A percentile compares a stretch with the other conserved stretches of the same genome.
Conservation (phyloP, 805 yeast species). For the Geotrichum ghanense region DNA sequence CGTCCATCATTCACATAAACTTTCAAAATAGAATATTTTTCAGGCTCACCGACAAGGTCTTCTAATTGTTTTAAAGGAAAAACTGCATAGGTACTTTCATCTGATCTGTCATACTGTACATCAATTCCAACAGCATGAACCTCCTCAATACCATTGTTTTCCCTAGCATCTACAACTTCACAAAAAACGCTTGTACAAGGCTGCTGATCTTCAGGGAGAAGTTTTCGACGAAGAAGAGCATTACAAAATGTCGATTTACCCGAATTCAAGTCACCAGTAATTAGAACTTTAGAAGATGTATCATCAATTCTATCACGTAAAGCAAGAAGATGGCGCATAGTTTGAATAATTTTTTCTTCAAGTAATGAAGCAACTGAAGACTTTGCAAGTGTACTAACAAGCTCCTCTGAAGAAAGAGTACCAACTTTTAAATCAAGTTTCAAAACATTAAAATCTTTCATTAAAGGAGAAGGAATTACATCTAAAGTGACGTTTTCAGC, state of each 20-base stretch:
- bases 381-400: conserved; percentile 51
- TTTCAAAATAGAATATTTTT: conserved; percentile 59
- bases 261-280: conserved; percentile 93
- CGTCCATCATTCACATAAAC: conserved; percentile 74
- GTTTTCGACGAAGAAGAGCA: conserved; percentile 62
- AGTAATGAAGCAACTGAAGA: conserved; percentile 57
- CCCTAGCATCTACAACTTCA: conserved; percentile 78
- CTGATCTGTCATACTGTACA: conserved; percentile 35
- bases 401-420: conserved; percentile 27
- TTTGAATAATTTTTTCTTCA: conserved; percentile 54
- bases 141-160: conserved; percentile 68
- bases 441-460: conserved; percentile 42
- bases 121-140: conserved; percentile 74
- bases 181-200: conserved; percentile 96
- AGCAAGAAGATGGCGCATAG: conserved; percentile 54
- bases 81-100: conserved; percentile 55
- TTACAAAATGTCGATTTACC: conserved; percentile 96
- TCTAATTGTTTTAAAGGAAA: conserved; percentile 46
- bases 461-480: conserved; percentile 10
- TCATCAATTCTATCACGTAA: conserved; percentile 80
- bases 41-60: conserved; percentile 62
- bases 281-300: conserved; percentile 83
- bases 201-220: conserved; percentile 93
- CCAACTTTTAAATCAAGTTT: conserved; percentile 51
- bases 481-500: conserved; percentile 6